Evolutionary conservation across 805 yeast genomes (phyloP), one percentile per base, ranked within the genome.

Genomic region (Schwanniomyces polymorphus): DNA sequence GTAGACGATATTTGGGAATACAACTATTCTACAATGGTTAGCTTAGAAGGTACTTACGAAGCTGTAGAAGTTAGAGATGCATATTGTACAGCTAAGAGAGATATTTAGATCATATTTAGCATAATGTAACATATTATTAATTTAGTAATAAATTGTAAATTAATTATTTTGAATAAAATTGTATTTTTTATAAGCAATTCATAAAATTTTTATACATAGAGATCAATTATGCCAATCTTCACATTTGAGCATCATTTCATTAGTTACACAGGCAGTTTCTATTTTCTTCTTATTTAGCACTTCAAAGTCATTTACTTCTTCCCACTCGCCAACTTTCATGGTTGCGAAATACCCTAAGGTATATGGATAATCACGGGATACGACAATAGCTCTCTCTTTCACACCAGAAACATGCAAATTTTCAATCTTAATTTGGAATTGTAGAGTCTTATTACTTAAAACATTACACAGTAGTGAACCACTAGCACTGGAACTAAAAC

Each of bases 21-120:
- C 58, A 88, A 84, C 56, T 83, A 89, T 61, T 77, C 82, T 45
- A 85, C 88, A 7, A 71, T 77, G 59, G 92, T 96, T 1, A 86
- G 88, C 55, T 70, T 89, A 53, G 97, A 91, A 64, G 99, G 99
- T 40, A 86, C 89, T 3, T 94, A 94, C 61, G 97, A 91, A 65
- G 97, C 97, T 5, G 79, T 90, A 38, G 91, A 86, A 60, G 82
- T 94, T n/a, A 81, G 81, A 39, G 99, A 94, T 68, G 86, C 88
- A 7, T 86, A 72, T 65, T 94, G 99, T 74, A 47, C 41, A 12
- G 70, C 70, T 6, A 53, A 47, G 33, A 58, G 51, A 42, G 50
- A 52, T 14, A 33, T 43, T 25, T 45, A 40, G 16, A 21, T n/a
- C 46, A 27, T 35, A 11, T 41, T 37, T 25, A 17, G 29, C 39